Evolutionary conservation across 306 rosid species (phyloP), one percentile per base, ranked within the genome.

Genomic region (Dalbergia cultrata): DNA sequence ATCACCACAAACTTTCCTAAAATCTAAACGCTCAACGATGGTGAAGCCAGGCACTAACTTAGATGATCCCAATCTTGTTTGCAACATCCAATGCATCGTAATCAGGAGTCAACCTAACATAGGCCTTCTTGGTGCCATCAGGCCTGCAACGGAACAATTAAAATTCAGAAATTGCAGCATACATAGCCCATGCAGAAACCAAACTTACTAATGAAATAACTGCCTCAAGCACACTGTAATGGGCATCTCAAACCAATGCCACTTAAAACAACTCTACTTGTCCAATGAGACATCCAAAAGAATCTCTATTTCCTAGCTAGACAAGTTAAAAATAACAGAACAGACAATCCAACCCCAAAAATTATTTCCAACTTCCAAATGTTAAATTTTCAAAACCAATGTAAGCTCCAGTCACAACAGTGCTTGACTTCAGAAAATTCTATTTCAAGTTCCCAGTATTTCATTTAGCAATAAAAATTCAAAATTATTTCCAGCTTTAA

Each of bases 121-220:
- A 93, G 2, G 98, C 98, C 88, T 93, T 93, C 89, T 93, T 93
- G 79, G 97, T 91, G 65, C 98, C 98, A 89, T 93, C 97, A 2
- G 97, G 98, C 91, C 98, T 93, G 92, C 71, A 89, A 67, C 9
- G 75, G 9, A 45, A 72, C 2, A 49, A 72, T 6, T 65, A 33
- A 44, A 39, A 41, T 45, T 76, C 11, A 72, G 73, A 84, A 62
- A 56, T 22, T 72, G 78, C 52, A 59, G 33, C 43, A 34, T 18
- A 75, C 18, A 79, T 52, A 13, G 7, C 17, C 18, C 9, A 41
- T 16, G 11, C 14, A 12, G 18, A 45, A 49, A 58, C 49, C 13
- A 54, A 7, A 2, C 39, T 26, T 26, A 26, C 0, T 26, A 26
- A 26, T 53, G 4, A 74, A 43, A 60, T 26, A 67, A 54, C 22